Base-by-base conservation (phyloP, 805 yeast species). In the Ogataea angusta region DNA sequence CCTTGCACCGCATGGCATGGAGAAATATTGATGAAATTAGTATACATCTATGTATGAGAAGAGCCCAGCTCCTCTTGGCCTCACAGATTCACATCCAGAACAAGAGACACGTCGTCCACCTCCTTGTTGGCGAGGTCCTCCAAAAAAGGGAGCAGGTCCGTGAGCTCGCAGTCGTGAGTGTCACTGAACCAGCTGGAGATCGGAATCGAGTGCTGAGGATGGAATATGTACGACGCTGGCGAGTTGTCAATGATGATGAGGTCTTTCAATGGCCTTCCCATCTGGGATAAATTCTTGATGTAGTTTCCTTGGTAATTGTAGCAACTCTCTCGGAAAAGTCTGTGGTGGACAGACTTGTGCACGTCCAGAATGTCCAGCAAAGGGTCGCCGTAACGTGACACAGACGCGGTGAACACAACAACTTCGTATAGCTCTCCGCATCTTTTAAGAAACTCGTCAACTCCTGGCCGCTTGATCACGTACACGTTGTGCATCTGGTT, bases 101-200 rank as follows among this genome's bases (percentile, higher is more conserved):
- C 91, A 49, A 82, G 64, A 26, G 89, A 80, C 25, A 93, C 95
- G 63, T 93, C 96, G 48, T 81, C 83, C 40, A 93, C 96, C 33
- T 72, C 72, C 9, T 71, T 60, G 48, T 73, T 67, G 6, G 96
- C 78, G 42, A 93, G 67, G 60, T 93, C 98, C 62, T 88, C 87
- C 52, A 93, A 71, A 45, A 93, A 80, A 10, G 98, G 99, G 40
- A 93, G 68, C 64, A 93, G 78, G 64, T 93, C 99, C 47, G 86
- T 64, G 54, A 93, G 72, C 70, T 93, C 99, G 61, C 90, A 90
- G 63, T 93, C 99, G 63, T 93, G 99, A 21, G 93, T 80, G 66
- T 93, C 99, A 51, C 96, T 86, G 71, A 93, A 93, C 99, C 99
- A 93, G 62, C 93, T 82, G 51, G 96, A 86, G 21, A 93, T 86